A percentile compares a stretch with the other conserved stretches of the same genome.
Evolutionary conservation across 441 rosid species (phyloP).

Genomic region (Daphne laureola): DNA sequence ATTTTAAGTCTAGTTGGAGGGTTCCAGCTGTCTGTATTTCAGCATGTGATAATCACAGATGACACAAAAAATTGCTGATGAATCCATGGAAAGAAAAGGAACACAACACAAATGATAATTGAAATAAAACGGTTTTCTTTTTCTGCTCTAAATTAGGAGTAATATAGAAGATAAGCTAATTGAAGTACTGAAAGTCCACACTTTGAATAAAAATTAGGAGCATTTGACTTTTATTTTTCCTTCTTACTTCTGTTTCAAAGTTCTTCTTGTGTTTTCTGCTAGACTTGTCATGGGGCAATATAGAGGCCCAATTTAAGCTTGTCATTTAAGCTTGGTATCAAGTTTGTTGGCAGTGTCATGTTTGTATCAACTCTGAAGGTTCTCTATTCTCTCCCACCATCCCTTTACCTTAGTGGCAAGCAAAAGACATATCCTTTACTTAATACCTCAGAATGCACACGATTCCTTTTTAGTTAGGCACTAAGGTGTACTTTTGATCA

Average conservation of each 20-base stretch:
- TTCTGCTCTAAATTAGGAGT: neutral
- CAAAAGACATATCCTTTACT: slow-evolving; percentile 33
- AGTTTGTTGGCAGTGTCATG: slow-evolving; percentile 11
- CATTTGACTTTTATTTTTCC: slow-evolving; percentile 4
- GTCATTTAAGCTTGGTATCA: slow-evolving; percentile 29
- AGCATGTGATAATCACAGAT: too few relatives aligned
- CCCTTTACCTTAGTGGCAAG: slow-evolving; percentile 35
- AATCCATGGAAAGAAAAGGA: too few relatives aligned
- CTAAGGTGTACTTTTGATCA: too few relatives aligned
- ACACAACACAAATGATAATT: too few relatives aligned
- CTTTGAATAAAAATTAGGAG: too few relatives aligned
- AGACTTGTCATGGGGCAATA: slow-evolving; percentile 3
- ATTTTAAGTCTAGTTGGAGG: too few relatives aligned
- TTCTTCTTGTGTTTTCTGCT: slow-evolving; percentile 9
- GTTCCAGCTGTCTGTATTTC: too few relatives aligned
- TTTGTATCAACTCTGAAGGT: slow-evolving; percentile 10
- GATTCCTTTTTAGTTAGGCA: too few relatives aligned
- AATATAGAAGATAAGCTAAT: too few relatives aligned
- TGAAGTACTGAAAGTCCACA: too few relatives aligned
- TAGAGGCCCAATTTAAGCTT: slow-evolving; percentile 17
- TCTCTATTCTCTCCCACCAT: slow-evolving; percentile 13
- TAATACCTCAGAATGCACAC: slow-evolving; percentile 16
- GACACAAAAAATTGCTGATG: too few relatives aligned
- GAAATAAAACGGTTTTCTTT: too few relatives aligned
- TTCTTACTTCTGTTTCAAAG: slow-evolving; percentile 1